Evolutionary conservation across 2,329 filamentous ascomycete species (phyloP).

Genomic region (Verticillium alfalfae): DNA sequence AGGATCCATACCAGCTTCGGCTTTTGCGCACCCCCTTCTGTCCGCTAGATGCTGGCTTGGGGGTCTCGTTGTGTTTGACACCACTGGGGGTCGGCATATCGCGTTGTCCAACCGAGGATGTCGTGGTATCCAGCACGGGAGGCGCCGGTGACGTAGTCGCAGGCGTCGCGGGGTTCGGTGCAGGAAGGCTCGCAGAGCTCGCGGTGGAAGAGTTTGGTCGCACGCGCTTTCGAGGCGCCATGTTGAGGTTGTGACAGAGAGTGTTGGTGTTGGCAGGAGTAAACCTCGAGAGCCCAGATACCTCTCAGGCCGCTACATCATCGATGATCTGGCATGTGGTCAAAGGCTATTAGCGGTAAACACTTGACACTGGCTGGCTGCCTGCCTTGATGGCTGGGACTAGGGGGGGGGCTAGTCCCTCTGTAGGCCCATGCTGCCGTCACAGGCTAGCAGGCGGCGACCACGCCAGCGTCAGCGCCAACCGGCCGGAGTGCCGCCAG

Average conservation of each 20-base stretch:
- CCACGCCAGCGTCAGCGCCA: no score
- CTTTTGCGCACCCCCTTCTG: slow-evolving; percentile 29
- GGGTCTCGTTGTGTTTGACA: background rate
- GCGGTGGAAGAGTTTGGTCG: slow-evolving; percentile 25
- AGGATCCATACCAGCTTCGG: slow-evolving; percentile 59
- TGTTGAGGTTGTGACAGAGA: slow-evolving; percentile 37
- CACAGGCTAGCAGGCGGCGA: background rate
- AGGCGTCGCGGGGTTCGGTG: slow-evolving; percentile 9
- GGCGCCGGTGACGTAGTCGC: slow-evolving; percentile 13
- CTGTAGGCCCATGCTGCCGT: background rate
- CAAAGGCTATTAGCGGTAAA: background rate
- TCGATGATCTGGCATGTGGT: background rate
- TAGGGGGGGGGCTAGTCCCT: background rate
- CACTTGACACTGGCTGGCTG: background rate
- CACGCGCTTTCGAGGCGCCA: slow-evolving; percentile 36
- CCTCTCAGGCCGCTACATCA: background rate
- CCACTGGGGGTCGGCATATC: background rate
- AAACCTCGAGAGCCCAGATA: slow-evolving; percentile 50
- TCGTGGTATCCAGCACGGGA: slow-evolving; percentile 10
- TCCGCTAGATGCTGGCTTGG: background rate
- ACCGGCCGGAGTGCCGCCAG: background rate
- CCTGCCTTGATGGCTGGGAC: background rate
- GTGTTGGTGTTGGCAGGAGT: slow-evolving; percentile 27
- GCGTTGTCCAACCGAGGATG: background rate
- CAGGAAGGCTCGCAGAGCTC: slow-evolving; percentile 10